Conservation (phyloP, 2,329 filamentous ascomycete species). For the Huntiella decipiens region DNA sequence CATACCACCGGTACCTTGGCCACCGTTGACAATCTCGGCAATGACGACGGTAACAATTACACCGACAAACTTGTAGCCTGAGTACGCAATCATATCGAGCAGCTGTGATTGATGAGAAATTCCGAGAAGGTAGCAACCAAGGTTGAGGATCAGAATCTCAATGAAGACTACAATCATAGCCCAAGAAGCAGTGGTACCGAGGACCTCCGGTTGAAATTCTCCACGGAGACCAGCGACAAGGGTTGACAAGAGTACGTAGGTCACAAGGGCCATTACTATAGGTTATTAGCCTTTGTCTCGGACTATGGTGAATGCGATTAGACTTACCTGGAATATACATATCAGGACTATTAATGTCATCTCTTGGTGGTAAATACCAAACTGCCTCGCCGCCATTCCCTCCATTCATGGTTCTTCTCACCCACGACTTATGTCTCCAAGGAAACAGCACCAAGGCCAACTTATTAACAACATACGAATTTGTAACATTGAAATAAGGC, state of each 20-base stretch:
- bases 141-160: conserved; percentile 77
- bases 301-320: neutral
- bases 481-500: conserved; percentile 98
- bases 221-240: conserved; percentile 77
- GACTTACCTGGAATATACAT: conserved; percentile 75
- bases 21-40: conserved; percentile 57
- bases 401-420: conserved; percentile 53
- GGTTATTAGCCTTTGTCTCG: too few relatives aligned
- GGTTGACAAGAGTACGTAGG: conserved; percentile 87
- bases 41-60: conserved; percentile 76
- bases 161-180: conserved; percentile 67
- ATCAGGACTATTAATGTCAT: conserved; percentile 93
- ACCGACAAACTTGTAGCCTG: conserved; percentile 95
- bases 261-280: conserved; percentile 80
- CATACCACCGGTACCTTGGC: conserved; percentile 72
- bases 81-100: conserved; percentile 86
- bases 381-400: conserved; percentile 51
- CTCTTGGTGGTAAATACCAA: conserved; percentile 75
- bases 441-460: conserved; percentile 86
- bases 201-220: conserved; percentile 80
- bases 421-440: conserved; percentile 96
- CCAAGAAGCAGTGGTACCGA: conserved; percentile 74
- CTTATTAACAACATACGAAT: conserved; percentile 89
- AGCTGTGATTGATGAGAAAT: conserved; percentile 91
- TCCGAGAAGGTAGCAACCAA: conserved; percentile 81